Evolutionary conservation across 2,329 filamentous ascomycete species (phyloP).

Genomic region (Shiraia sp.): DNA sequence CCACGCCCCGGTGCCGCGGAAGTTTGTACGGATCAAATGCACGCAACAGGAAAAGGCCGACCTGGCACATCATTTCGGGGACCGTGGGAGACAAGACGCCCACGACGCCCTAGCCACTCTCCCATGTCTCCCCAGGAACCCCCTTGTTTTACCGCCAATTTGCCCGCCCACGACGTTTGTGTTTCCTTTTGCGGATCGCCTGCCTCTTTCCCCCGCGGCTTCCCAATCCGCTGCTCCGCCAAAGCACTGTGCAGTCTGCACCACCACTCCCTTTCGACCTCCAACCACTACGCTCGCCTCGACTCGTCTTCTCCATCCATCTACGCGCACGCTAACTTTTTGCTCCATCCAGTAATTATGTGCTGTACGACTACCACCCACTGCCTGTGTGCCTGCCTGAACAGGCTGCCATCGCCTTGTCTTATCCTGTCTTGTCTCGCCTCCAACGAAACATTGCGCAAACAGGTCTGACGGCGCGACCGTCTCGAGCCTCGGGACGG

Average conservation of each 20-base stretch:
- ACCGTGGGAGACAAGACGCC: constrained; percentile 15
- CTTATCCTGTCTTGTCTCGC: too few relatives aligned
- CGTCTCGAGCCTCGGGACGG: too few relatives aligned
- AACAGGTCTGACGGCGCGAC: not conserved
- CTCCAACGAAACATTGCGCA: not conserved
- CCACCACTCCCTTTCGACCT: too few relatives aligned
- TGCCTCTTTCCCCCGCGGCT: too few relatives aligned
- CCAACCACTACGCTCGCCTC: too few relatives aligned
- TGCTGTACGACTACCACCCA: too few relatives aligned
- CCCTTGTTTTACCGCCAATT: constrained; percentile 11
- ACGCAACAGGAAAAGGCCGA: constrained; percentile 22
- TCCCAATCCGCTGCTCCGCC: constrained; percentile 28
- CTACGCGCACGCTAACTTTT: too few relatives aligned
- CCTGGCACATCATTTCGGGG: constrained; percentile 31
- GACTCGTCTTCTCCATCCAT: too few relatives aligned
- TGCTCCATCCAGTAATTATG: too few relatives aligned
- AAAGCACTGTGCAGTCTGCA: too few relatives aligned
- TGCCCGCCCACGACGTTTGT: constrained; percentile 23
- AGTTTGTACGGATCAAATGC: constrained; percentile 19
- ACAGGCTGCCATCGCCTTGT: too few relatives aligned
- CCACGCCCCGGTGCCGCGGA: constrained; percentile 22
- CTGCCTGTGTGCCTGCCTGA: constrained; percentile 1
- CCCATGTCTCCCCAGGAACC: constrained; percentile 12
- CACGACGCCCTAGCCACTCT: too few relatives aligned
- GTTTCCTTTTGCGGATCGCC: constrained; percentile 19